Base-by-base conservation (phyloP, 2,329 filamentous ascomycete species). In the Tothia fuscella region DNA sequence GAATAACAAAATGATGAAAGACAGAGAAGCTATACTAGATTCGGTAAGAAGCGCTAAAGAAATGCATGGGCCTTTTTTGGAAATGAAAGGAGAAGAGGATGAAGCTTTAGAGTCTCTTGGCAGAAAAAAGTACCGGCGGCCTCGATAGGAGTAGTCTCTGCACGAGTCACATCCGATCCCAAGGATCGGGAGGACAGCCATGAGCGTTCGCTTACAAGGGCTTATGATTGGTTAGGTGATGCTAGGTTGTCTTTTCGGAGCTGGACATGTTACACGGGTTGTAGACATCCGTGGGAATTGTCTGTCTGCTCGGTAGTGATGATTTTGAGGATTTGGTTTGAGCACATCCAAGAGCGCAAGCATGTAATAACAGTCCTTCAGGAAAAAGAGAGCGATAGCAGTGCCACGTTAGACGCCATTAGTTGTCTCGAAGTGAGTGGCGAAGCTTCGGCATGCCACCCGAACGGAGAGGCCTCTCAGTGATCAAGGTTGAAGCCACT, bases 231-330 rank as follows among this genome's bases (percentile, higher is more conserved):
- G 35, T 12, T 7, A 21, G 3, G 25, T 25, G 4, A 14, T 24
- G 7, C 19, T 16, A 14, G 19, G 10, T 36, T 36, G 33, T 22
- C 33, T 2, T 5, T 36, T 22, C 33, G 20, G 20, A 25, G 35
- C 25, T 25, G 28, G 12, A 37, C 17, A 14, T 37, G 35, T 37
- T 37, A 37, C 35, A 37, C 21, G 35, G 35, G 25, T 37, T n/a
- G 12, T 37, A n/a, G 7, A 4, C n/a, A n/a, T 37, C 35, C 21
- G 35, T 37, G 3, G 22, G 7, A n/a, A 37, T 17, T 37, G 21
- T 37, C 28, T 37, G 21, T n/a, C 20, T 22, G 17, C 25, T 37
- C 35, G 22, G 35, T 9, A 29, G 26, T n/a, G n/a, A 29, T 17
- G 21, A 37, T 9, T 14, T 26, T 26, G 13, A 37, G 3, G 22